Percentiles rank a stretch among this genome's conserved stretches.
These are phyloP conservation scores for Agrostemma githago DNA, from an alignment of 148 eudicot genomes.

Conservation along the genomic window DNA sequence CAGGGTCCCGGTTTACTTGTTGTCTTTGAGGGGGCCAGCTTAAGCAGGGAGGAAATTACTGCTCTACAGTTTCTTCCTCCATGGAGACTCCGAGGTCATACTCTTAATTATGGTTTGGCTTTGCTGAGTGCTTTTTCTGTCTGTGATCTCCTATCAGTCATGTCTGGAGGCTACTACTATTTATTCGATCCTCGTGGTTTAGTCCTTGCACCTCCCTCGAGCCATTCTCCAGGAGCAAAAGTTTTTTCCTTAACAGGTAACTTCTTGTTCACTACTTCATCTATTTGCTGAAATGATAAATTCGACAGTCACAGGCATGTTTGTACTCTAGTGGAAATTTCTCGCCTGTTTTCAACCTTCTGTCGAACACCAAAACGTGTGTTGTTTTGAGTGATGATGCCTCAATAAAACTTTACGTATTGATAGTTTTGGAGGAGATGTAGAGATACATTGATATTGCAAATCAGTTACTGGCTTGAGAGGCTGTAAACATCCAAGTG, in stretches of 20 bases:
- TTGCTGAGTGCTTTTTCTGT: conserved; percentile 71
- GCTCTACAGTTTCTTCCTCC: conserved; percentile 93
- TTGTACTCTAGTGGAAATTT: neutral
- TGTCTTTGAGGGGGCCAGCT: conserved; percentile 75
- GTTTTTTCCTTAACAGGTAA: conserved; percentile 82
- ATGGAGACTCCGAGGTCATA: conserved; percentile 86
- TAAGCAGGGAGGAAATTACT: conserved; percentile 88
- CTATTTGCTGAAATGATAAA: neutral
- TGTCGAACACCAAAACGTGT: neutral
- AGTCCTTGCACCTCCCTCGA: conserved; percentile 65
- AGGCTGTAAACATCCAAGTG: neutral
- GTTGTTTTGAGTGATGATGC: neutral
- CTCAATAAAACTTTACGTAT: neutral
- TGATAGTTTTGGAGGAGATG: neutral
- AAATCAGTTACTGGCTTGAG: neutral
- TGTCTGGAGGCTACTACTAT: conserved; percentile 82
- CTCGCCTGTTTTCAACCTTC: neutral
- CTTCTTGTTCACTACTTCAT: conserved; percentile 9
- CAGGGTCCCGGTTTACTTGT: conserved; percentile 92
- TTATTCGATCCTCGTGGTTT: conserved; percentile 91
- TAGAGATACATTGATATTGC: conserved; percentile 2
- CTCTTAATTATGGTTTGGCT: conserved; percentile 85
- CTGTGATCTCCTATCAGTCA: conserved; percentile 78
- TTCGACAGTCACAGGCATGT: neutral
- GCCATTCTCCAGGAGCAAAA: conserved; percentile 75